Base-by-base conservation (phyloP, 2,329 filamentous ascomycete genomes). In the Alternaria brassicicola region DNA sequence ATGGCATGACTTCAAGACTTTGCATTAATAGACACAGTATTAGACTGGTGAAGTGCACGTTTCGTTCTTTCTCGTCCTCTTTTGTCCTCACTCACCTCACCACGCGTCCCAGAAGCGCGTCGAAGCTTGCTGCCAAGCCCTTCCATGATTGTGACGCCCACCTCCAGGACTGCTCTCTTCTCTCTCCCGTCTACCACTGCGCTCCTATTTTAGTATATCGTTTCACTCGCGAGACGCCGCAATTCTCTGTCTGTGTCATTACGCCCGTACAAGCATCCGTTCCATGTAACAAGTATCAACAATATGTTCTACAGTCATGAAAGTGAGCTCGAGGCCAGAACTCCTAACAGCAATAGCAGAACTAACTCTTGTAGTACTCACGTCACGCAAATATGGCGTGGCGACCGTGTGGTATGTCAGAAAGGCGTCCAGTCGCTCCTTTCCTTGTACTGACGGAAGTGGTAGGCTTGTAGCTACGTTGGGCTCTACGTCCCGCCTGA, bases 231-330 rank as follows among this genome's bases (percentile, higher is more conserved):
- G 23, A 38, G 30, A 39, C 21, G 26, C 47, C 46, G 41, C 57
- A 46, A 21, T 46, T 12, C 53, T 45, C 35, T 19, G 48, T 12
- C 39, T 52, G 31, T 62, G 53, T 51, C 21, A 36, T 55, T 36
- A 31, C 51, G 30, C 52, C 17, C 26, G 19, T 38, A 33, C 33
- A 23, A 13, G 42, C 30, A 53, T 52, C 43, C 23, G 43, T 53
- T 43, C 21, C 45, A 51, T 60, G 57, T 65, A 50, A 57, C 55
- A 64, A 38, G 38, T 59, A 21, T 45, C 69, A 75, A 38, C 70
- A 76, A 33, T 67, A 97, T 97, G 93, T 97, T 97, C 76, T 98
- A 97, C 81, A 96, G 91, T 70, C 92, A 97, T 80, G 93, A 97
- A 79, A 92, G 94, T 95, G 82, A 74, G 88, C 57, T 42, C 42